Conservation (phyloP, 2,329 filamentous ascomycete species). For the Geosmithia putterillii region DNA sequence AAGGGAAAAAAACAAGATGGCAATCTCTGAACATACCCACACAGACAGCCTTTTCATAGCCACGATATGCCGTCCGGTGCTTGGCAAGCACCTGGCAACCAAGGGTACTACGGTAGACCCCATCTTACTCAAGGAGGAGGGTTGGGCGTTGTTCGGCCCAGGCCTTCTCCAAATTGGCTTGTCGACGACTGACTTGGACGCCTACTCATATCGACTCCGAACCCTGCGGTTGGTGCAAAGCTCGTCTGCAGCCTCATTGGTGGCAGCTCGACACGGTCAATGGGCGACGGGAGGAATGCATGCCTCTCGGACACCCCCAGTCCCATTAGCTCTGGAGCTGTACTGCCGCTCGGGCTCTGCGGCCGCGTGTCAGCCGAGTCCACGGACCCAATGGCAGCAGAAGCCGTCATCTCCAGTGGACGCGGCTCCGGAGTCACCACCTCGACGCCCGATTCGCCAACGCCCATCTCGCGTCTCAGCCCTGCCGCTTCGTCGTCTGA, state of each 20-base stretch:
- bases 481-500: slow-evolving; percentile 50
- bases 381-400: not conserved
- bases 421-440: not conserved
- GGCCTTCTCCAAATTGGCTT: not conserved
- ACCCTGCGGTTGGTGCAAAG: not conserved
- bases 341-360: not conserved
- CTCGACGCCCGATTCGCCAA: slow-evolving; percentile 1
- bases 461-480: slow-evolving; percentile 15
- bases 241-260: slow-evolving; percentile 3
- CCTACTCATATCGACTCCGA: not conserved
- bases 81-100: not conserved
- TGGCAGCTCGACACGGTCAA: slow-evolving; percentile 2
- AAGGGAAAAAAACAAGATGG: too few relatives aligned
- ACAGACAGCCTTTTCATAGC: too few relatives aligned
- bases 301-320: not conserved
- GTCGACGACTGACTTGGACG: slow-evolving; percentile 1
- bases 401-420: not conserved
- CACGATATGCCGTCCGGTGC: too few relatives aligned
- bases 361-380: not conserved
- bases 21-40: too few relatives aligned
- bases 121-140: not conserved
- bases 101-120: not conserved
- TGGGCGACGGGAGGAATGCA: not conserved
- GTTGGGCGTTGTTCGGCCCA: not conserved
- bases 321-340: not conserved